phyloP scores from a whole-genome alignment of 2,329 filamentous ascomycete species.

The Plectosphaerella plurivora region DNA sequence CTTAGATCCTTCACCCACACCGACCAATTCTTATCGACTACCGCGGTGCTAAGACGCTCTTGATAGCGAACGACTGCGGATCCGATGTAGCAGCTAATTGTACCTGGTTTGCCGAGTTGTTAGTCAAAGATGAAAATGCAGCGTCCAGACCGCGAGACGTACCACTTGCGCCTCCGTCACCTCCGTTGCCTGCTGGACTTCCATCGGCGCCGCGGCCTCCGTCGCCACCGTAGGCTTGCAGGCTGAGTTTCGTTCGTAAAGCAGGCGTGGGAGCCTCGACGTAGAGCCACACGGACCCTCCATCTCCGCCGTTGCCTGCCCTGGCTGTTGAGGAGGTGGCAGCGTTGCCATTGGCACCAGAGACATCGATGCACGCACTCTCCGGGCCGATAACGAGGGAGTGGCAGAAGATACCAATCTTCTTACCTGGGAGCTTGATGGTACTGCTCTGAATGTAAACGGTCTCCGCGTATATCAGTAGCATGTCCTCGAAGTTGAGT shows the following conservation, averaged over 20 bases:
- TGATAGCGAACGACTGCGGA: neutral
- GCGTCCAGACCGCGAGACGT: neutral
- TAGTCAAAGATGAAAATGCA: neutral
- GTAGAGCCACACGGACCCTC: neutral
- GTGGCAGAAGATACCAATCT: neutral
- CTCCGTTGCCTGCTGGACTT: neutral
- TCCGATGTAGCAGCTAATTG: neutral
- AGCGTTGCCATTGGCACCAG: neutral
- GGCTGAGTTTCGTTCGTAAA: neutral
- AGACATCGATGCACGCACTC: neutral
- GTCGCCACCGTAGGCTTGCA: slow-evolving; percentile 21
- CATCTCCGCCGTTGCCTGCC: neutral
- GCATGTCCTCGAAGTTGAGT: neutral
- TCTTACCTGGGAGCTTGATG: neutral
- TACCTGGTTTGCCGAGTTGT: neutral
- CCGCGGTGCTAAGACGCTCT: neutral
- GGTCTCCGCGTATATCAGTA: neutral
- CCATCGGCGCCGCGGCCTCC: slow-evolving; percentile 18
- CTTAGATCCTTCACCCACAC: neutral
- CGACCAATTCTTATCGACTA: neutral
- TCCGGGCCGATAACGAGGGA: neutral
- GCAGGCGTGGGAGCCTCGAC: neutral
- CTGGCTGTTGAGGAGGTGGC: neutral
- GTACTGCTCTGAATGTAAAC: neutral
- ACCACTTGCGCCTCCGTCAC: neutral